Evolutionary conservation across 208 protist genomes (phyloP).

Genomic region (Crithidia fasciculata): DNA sequence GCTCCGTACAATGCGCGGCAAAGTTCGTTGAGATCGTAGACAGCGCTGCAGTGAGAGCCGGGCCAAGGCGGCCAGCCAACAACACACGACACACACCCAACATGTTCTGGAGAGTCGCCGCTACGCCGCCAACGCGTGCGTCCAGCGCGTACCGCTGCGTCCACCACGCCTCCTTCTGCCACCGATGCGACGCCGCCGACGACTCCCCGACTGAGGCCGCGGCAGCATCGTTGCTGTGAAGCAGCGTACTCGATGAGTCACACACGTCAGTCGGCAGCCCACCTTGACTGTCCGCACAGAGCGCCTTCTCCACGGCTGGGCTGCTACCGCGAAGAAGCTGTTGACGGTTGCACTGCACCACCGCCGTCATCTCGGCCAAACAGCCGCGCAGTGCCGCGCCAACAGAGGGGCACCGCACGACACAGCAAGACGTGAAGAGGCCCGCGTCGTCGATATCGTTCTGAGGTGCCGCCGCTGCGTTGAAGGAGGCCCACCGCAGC

Average conservation of each 20-base stretch:
- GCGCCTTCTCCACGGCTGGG: slow-evolving; percentile 10
- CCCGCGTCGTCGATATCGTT: too few species aligned
- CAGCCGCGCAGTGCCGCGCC: slow-evolving; percentile 15
- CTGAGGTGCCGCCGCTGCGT: too few species aligned
- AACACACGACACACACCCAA: slow-evolving; percentile 37
- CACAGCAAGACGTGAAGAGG: background rate
- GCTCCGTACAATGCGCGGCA: slow-evolving; percentile 7
- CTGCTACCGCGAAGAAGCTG: slow-evolving; percentile 31
- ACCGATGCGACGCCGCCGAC: background rate
- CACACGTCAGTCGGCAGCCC: too few species aligned
- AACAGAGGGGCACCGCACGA: background rate
- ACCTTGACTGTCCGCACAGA: slow-evolving; percentile 2
- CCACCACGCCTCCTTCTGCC: slow-evolving; percentile 42
- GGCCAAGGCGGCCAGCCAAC: slow-evolving; percentile 42
- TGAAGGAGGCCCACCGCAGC: background rate
- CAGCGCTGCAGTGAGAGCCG: slow-evolving; percentile 17
- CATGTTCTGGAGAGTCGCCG: slow-evolving; percentile 37
- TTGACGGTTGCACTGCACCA: slow-evolving; percentile 27
- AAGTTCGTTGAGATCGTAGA: slow-evolving; percentile 24
- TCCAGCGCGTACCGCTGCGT: slow-evolving; percentile 33
- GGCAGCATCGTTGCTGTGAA: too few species aligned
- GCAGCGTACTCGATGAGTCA: too few species aligned
- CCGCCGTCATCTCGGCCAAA: slow-evolving; percentile 17
- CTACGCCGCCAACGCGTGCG: slow-evolving; percentile 23
- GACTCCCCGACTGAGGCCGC: background rate